These are phyloP conservation scores for Cardamine chenopodiifolia DNA, from an alignment of 345 rosid genomes.

Conservation along the genomic window DNA sequence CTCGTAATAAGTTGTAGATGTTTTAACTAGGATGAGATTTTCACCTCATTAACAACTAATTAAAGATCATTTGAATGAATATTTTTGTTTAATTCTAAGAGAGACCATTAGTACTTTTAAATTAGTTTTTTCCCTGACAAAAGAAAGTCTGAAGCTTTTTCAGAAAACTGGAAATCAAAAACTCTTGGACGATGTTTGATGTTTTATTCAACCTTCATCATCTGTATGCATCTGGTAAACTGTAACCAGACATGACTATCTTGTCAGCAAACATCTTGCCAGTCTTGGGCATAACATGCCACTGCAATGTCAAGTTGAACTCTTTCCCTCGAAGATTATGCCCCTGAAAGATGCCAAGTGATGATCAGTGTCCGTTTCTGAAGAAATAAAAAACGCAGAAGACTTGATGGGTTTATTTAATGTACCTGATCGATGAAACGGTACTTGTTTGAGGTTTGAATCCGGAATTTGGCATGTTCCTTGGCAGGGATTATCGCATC, in stretches of 20 bases:
- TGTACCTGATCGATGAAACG: slow-evolving; percentile 92
- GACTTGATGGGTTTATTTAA: background rate
- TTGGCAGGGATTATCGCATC: slow-evolving; percentile 84
- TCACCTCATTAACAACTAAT: background rate
- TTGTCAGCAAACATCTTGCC: slow-evolving; percentile 90
- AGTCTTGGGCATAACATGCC: slow-evolving; percentile 98
- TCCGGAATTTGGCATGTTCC: slow-evolving; percentile 80
- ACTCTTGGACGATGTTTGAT: background rate
- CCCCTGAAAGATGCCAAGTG: slow-evolving; percentile 54
- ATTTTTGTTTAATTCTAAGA: background rate
- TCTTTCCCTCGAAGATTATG: slow-evolving; percentile 77
- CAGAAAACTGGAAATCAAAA: slow-evolving; percentile 30
- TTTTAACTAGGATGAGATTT: background rate
- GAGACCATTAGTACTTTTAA: slow-evolving; percentile 8
- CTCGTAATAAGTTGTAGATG: background rate
- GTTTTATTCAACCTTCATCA: slow-evolving; percentile 37
- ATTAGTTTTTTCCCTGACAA: slow-evolving; percentile 11
- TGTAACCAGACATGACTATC: slow-evolving; percentile 73
- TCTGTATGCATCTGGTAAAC: slow-evolving; percentile 74
- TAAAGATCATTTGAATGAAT: background rate
- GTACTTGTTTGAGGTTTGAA: slow-evolving; percentile 78
- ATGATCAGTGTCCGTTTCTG: slow-evolving; percentile 16
- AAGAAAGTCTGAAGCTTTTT: slow-evolving; percentile 7
- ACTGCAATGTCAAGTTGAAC: slow-evolving; percentile 86
- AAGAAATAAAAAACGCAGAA: background rate